A percentile compares a stretch with the other conserved stretches of the same genome.
Evolutionary conservation across 306 rosid genomes (phyloP).

Genomic region (Casuarina equisetifolia): DNA sequence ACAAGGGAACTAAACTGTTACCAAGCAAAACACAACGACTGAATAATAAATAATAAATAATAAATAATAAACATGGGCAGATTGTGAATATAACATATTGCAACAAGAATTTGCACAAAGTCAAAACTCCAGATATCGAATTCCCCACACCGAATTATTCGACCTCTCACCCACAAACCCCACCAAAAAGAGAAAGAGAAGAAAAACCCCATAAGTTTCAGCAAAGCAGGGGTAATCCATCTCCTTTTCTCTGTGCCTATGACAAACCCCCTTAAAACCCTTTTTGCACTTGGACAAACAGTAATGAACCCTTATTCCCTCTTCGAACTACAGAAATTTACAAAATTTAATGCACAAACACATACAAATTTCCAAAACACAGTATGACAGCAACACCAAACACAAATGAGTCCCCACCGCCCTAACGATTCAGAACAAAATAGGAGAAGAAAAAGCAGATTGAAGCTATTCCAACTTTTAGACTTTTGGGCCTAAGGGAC

Average conservation of each 20-base stretch:
- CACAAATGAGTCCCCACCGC: background rate
- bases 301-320: background rate
- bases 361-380: background rate
- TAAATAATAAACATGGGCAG: background rate
- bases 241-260: background rate
- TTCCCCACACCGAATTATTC: no score
- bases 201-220: background rate
- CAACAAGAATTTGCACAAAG: background rate
- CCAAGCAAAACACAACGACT: background rate
- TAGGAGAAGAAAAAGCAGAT: background rate
- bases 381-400: background rate
- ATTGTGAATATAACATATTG: no score
- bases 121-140: no score
- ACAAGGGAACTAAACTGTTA: background rate
- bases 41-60: background rate
- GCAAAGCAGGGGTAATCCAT: background rate
- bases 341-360: background rate
- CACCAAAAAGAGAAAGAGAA: no score
- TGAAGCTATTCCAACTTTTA: background rate
- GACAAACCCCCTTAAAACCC: background rate
- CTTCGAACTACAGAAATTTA: background rate
- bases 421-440: background rate
- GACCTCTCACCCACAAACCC: no score
- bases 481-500: background rate
- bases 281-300: background rate